phyloP scores from a whole-genome alignment of 108 stramenopile species.

The Cylindrotheca closterium region DNA sequence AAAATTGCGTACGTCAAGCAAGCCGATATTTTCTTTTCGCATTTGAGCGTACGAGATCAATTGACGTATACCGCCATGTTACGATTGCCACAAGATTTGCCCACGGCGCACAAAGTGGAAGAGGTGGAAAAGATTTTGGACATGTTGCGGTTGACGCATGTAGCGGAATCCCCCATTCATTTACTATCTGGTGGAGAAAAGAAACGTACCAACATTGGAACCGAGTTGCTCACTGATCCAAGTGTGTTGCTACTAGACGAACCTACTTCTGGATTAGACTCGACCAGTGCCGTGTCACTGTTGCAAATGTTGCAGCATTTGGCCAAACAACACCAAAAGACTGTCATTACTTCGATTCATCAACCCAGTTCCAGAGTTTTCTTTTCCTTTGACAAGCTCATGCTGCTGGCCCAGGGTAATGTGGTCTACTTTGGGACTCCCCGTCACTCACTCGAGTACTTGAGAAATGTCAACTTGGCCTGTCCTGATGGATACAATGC shows the following conservation, averaged over 20 bases:
- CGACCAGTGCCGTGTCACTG: constrained; percentile 62
- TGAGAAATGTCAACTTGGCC: constrained; percentile 35
- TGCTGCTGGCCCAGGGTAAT: constrained; percentile 66
- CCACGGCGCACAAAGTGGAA: constrained; percentile 35
- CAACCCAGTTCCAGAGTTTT: constrained; percentile 74
- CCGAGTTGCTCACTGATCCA: constrained; percentile 73
- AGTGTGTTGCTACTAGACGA: constrained; percentile 73
- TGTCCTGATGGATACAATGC: constrained; percentile 77
- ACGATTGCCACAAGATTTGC: constrained; percentile 46
- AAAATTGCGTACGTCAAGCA: constrained; percentile 82
- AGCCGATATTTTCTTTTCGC: constrained; percentile 67
- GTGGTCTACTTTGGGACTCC: constrained; percentile 80
- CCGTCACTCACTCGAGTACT: constrained; percentile 40
- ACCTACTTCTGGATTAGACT: constrained; percentile 81
- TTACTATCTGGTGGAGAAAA: constrained; percentile 78
- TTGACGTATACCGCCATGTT: constrained; percentile 69
- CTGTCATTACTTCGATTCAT: constrained; percentile 73
- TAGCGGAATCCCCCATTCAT: constrained; percentile 57
- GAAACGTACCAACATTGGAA: constrained; percentile 83
- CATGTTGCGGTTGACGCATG: constrained; percentile 53
- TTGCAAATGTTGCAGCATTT: constrained; percentile 47
- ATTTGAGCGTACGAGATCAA: constrained; percentile 77
- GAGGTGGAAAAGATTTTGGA: constrained; percentile 58
- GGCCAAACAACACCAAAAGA: constrained; percentile 47
- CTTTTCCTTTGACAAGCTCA: constrained; percentile 59